Conservation (phyloP, 495 filamentous ascomycete species). For the Penicillium nucicola region DNA sequence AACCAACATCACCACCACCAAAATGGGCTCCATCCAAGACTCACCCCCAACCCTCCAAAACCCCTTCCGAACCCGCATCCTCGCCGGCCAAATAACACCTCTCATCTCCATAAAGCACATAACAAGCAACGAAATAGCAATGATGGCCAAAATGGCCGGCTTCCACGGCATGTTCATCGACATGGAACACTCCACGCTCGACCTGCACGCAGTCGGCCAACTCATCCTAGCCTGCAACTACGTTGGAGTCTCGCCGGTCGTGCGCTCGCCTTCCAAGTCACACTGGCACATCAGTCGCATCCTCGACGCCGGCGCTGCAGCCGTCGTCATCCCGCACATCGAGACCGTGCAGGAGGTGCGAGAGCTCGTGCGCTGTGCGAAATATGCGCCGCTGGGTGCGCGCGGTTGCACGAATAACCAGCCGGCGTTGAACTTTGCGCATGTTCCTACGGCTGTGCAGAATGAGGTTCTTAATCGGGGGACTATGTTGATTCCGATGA, state of each 20-base stretch:
- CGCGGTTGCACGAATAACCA: slow-evolving; percentile 23
- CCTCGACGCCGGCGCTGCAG: slow-evolving; percentile 28
- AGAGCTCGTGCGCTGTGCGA: slow-evolving; percentile 25
- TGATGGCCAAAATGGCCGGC: slow-evolving; percentile 29
- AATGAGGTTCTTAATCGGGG: slow-evolving; percentile 23
- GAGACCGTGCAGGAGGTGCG: slow-evolving; percentile 25
- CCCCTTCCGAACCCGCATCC: slow-evolving; percentile 25
- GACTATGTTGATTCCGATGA: slow-evolving; percentile 32
- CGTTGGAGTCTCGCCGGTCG: slow-evolving; percentile 24
- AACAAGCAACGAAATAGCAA: slow-evolving; percentile 22
- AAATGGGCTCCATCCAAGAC: slow-evolving; percentile 22
- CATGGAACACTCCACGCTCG: slow-evolving; percentile 26
- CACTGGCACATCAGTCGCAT: slow-evolving; percentile 30
- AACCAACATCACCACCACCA: not conserved
- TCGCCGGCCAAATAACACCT: slow-evolving; percentile 23
- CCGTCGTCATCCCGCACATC: slow-evolving; percentile 30
- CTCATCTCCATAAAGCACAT: slow-evolving; percentile 25
- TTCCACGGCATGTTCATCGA: slow-evolving; percentile 33
- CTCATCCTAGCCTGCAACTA: slow-evolving; percentile 28
- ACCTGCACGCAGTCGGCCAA: slow-evolving; percentile 17
- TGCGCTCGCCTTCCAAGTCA: slow-evolving; percentile 29
- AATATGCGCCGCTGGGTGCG: slow-evolving; percentile 25
- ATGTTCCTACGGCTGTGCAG: slow-evolving; percentile 20
- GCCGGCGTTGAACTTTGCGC: slow-evolving; percentile 20
- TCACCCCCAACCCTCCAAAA: slow-evolving; percentile 13